Evolutionary conservation across 768 basidiomycete species (phyloP).

Genomic region (Rhodocollybia butyracea): DNA sequence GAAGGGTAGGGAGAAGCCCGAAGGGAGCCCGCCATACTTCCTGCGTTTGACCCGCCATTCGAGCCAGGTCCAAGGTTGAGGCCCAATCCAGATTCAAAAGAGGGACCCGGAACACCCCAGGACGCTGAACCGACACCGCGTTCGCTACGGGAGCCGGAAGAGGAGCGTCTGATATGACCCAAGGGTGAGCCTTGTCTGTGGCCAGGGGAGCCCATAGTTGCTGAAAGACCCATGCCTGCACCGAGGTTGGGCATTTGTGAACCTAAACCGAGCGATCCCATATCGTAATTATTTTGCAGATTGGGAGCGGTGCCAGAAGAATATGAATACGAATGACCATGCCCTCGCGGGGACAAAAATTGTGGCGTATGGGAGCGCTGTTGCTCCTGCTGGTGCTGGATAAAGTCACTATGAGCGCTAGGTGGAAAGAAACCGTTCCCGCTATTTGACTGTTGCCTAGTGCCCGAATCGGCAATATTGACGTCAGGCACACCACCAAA

Average conservation of each 20-base stretch:
- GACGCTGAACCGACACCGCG: not conserved
- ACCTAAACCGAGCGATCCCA: conserved; percentile 6
- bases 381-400: conserved; percentile 8
- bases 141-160: conserved; percentile 8
- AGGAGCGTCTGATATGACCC: conserved; percentile 2
- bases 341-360: conserved; percentile 3
- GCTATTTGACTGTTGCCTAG: conserved; percentile 7
- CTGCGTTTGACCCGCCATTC: not conserved
- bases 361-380: conserved; percentile 6
- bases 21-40: conserved; percentile 3
- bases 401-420: conserved; percentile 6
- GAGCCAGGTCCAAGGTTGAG: not conserved
- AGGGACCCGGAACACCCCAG: not conserved
- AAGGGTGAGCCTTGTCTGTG: not conserved
- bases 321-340: conserved; percentile 13
- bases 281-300: not conserved
- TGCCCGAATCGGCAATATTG: conserved; percentile 2
- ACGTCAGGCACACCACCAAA: conserved; percentile 5
- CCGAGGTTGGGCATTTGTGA: conserved; percentile 11
- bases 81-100: not conserved
- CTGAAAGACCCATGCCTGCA: conserved; percentile 6
- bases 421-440: conserved; percentile 6
- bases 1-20: conserved; percentile 44
- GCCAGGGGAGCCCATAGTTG: not conserved
- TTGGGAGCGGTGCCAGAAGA: conserved; percentile 3